These are phyloP conservation scores for Plasmopara viticola DNA, from an alignment of 352 stramenopile genomes.

Conservation along the genomic window DNA sequence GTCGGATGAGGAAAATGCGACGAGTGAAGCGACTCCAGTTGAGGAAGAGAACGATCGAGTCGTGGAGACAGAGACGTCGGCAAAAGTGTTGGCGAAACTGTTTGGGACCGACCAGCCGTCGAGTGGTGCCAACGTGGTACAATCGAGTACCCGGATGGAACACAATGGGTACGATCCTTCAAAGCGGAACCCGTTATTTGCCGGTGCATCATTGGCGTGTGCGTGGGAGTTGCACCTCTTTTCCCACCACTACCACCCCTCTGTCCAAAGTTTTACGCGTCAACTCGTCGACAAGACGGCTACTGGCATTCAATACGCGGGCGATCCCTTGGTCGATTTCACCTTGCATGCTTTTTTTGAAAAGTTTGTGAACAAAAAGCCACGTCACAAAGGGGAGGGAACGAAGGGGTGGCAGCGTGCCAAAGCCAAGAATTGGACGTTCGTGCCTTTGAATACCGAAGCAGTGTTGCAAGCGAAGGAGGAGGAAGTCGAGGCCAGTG, in stretches of 20 bases:
- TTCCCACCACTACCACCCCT: constrained; percentile 94
- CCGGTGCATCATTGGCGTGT: constrained; percentile 57
- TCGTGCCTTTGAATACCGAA: constrained; percentile 61
- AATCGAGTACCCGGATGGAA: constrained; percentile 12
- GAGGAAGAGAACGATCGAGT: constrained; percentile 35
- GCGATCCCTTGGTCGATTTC: constrained; percentile 97
- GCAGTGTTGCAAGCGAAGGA: constrained; percentile 58
- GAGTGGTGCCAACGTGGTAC: constrained; percentile 30
- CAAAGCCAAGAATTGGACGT: constrained; percentile 60
- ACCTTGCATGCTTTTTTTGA: constrained; percentile 96
- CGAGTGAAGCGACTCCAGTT: constrained; percentile 17
- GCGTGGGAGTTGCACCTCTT: constrained; percentile 93
- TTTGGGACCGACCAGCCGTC: constrained; percentile 36
- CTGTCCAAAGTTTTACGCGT: constrained; percentile 89
- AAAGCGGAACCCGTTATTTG: constrained; percentile 87
- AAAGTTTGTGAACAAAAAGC: constrained; percentile 99
- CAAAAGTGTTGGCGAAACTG: constrained; percentile 56
- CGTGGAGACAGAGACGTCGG: constrained; percentile 43
- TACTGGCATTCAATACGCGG: constrained; percentile 85
- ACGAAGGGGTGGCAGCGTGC: constrained; percentile 10
- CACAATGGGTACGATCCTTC: constrained; percentile 61
- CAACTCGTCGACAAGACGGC: constrained; percentile 57
- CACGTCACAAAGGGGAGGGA: constrained; percentile 44
- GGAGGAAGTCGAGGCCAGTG: constrained; percentile 63
- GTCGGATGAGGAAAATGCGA: constrained; percentile 30